Base-by-base conservation (phyloP, 1,284 basidiomycete species). In the Apiotrichum sp. region DNA sequence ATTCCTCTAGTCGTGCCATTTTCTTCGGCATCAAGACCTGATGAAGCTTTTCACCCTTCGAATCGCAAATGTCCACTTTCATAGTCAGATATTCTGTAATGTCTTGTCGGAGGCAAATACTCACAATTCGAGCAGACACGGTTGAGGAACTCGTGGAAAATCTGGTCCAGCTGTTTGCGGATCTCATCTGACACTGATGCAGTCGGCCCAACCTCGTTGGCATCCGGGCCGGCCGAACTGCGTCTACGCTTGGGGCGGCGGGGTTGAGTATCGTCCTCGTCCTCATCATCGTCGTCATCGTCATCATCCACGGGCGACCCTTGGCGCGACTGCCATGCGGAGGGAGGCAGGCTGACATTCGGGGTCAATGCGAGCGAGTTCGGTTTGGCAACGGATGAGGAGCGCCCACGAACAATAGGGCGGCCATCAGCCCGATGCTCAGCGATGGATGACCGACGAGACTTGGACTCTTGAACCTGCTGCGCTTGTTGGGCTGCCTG, bases 1-100 rank as follows among this genome's bases (percentile, higher is more conserved):
- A 93, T 78, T 98, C 93, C 73, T 95, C 93, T 54, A 97, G 79
- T 48, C 89, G 85, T 66, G 91, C 88, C 93, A 97, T 96, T 80
- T 96, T 96, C 79, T 93, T 93, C 1, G 93, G 89, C 96, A 98
- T 98, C 65, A 98, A 81, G 42, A 93, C 93, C 78, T 99, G 96
- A 74, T 99, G 96, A 55, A 99, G 91, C 47, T 89, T 86, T 74
- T 99, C 95, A 56, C 96, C 96, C 73, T 97, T 96, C 49, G 84
- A 82, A 72, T 98, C 96, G 47, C 85, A 88, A 14, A 88, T 87
- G 57, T 97, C 92, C 75, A 98, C 92, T 95, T 67, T 3, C 2
- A 16, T 14, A 32, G 55, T 52, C 41, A 65, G 52, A 48, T 6
- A 61, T 59, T 50, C 35, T 29, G 32, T 52, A 44, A 3, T 41